Percentiles rank a stretch among this genome's conserved stretches.
These are phyloP conservation scores for Fusarium sp. DNA, from an alignment of 2,329 filamentous ascomycete genomes.

Conservation along the genomic window DNA sequence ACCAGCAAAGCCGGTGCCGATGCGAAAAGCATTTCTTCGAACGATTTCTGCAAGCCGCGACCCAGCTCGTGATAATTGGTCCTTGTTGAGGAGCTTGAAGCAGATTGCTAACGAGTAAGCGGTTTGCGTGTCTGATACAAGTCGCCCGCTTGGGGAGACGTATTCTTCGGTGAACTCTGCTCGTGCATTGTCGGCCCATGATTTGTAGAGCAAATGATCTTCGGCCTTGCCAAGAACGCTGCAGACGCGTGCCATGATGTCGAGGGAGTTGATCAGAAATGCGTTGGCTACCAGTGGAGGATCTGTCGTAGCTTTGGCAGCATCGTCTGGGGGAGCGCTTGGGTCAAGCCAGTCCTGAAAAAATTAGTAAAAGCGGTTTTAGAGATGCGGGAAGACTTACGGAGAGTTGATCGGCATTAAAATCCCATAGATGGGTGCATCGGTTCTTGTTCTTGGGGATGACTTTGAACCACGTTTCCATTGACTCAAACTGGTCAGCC, in stretches of 20 bases:
- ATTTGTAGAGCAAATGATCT: conserved; percentile 5
- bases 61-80: conserved; percentile 21
- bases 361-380: background rate
- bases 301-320: conserved; percentile 55
- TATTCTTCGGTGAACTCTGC: conserved; percentile 34
- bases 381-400: background rate
- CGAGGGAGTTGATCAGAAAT: conserved; percentile 59
- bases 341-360: conserved; percentile 64
- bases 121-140: conserved; percentile 41
- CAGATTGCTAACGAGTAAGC: conserved; percentile 41
- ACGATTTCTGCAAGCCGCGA: conserved; percentile 34
- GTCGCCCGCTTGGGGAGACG: conserved; percentile 38
- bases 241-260: conserved; percentile 52
- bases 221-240: conserved; percentile 46
- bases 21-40: conserved; percentile 29
- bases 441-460: conserved; percentile 50
- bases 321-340: conserved; percentile 54
- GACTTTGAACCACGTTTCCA: conserved; percentile 54
- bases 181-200: conserved; percentile 27
- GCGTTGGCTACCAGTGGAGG: conserved; percentile 58
- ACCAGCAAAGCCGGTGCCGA: conserved; percentile 51
- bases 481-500: conserved; percentile 53
- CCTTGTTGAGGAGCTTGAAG: conserved; percentile 27
- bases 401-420: conserved; percentile 30
- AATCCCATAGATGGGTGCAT: conserved; percentile 55